Base-by-base conservation (phyloP, 176 grass and related monocot species). In the Poa pratensis region DNA sequence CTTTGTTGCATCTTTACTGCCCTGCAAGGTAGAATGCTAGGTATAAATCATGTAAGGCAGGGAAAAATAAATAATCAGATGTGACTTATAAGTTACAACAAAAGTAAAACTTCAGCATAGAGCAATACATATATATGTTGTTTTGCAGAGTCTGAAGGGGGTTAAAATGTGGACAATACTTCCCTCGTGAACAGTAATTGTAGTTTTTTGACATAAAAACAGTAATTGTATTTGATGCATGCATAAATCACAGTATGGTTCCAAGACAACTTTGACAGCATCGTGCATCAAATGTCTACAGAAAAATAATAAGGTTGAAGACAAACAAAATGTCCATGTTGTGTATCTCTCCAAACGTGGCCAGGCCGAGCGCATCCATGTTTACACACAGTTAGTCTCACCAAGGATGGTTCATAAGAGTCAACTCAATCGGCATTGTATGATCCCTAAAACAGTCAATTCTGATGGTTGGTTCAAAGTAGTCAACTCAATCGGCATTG, bases 1-100 rank as follows among this genome's bases (percentile, higher is more conserved):
- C 78, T 90, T 89, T 65, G 66, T 82, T 53, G 28, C 24, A 40
- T 91, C 85, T 77, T 85, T 88, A 87, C 32, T 84, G 27, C 85
- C 59, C 49, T 77, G 53, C 30, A 77, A 40, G 27, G 80, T 78
- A 75, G 80, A 73, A 53, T 74, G 80, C 86, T 90, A 58, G 78
- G 42, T 80, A 88, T 39, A 34, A 53, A 87, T 73, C 55, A 57
- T 35, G 83, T 75, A 72, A 69, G 70, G 18, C 48, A 58, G 24
- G 77, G 39, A 15, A 86, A 83, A 61, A 61, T 54, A 51, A 72
- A 26, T 30, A 83, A 28, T 50, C 3, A 42, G 14, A 70, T 49
- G 45, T 73, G 42, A 49, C 3, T 73, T 48, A 27, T 8, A 26
- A 71, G 22, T 73, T 48, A 27, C 16, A 26, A 71, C 48, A 48